phyloP scores from a whole-genome alignment of 495 filamentous ascomycete species.

The Tuber calosporum region DNA sequence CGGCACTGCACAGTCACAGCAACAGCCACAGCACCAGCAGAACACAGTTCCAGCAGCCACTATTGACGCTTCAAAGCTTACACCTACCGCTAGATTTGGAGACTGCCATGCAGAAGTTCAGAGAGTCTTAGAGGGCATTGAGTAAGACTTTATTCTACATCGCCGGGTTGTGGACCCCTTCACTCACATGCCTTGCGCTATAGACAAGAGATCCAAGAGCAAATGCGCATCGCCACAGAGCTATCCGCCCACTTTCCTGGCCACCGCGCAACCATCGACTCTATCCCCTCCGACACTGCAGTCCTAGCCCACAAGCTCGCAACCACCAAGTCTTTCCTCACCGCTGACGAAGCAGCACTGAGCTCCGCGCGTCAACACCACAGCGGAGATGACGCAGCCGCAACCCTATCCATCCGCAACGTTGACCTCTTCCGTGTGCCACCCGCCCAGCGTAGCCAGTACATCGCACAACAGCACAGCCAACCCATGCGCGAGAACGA shows the following conservation, averaged over 20 bases:
- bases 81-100: slow-evolving; percentile 79
- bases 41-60: slow-evolving; percentile 62
- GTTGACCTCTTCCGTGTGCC: slow-evolving; percentile 40
- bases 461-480: slow-evolving; percentile 36
- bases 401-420: slow-evolving; percentile 37
- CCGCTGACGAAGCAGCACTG: slow-evolving; percentile 32
- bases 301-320: slow-evolving; percentile 39
- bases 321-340: slow-evolving; percentile 41
- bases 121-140: slow-evolving; percentile 62
- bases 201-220: slow-evolving; percentile 36
- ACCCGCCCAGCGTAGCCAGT: slow-evolving; percentile 36
- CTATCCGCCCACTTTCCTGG: slow-evolving; percentile 26
- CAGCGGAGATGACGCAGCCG: slow-evolving; percentile 32
- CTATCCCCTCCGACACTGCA: slow-evolving; percentile 37
- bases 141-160: slow-evolving; percentile 42
- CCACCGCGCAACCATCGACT: slow-evolving; percentile 31
- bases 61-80: slow-evolving; percentile 66
- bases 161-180: not conserved
- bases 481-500: slow-evolving; percentile 35
- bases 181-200: not conserved
- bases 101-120: slow-evolving; percentile 82
- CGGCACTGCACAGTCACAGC: slow-evolving; percentile 46
- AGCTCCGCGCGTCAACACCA: slow-evolving; percentile 31
- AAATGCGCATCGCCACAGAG: slow-evolving; percentile 31
- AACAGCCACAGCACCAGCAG: slow-evolving; percentile 47